Percentiles rank a stretch among this genome's conserved stretches.
Evolutionary conservation across 441 rosid genomes (phyloP).

Genomic region (Rhodomyrtus psidioides): DNA sequence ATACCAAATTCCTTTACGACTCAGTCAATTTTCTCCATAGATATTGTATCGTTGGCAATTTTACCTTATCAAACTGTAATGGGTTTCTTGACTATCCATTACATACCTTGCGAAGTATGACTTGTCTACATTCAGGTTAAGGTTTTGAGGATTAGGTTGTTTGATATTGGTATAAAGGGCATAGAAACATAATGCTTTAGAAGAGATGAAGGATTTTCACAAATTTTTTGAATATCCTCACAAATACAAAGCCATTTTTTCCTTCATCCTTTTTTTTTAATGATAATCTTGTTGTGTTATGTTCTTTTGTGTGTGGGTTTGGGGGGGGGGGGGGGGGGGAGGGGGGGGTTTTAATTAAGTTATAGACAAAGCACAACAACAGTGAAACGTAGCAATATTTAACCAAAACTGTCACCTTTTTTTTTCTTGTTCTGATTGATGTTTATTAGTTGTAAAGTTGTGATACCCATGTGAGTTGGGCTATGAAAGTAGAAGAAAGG

Average conservation of each 20-base stretch:
- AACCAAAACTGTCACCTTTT: neutral
- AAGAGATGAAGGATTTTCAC: neutral
- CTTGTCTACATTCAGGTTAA: neutral
- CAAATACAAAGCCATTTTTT: neutral
- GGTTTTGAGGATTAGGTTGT: neutral
- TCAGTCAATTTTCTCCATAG: neutral
- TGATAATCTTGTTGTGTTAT: neutral
- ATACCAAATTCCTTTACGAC: neutral
- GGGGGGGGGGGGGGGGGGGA: no score
- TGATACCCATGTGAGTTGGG: neutral
- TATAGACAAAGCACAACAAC: neutral
- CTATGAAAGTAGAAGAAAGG: neutral
- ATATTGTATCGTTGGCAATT: neutral
- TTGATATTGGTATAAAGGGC: neutral
- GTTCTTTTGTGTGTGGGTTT: neutral
- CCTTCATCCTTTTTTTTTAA: neutral
- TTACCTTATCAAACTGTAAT: neutral
- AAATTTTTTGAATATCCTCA: neutral
- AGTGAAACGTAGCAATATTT: neutral
- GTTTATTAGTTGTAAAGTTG: neutral
- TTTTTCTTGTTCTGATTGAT: neutral
- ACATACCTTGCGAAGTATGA: neutral
- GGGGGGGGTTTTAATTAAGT: neutral
- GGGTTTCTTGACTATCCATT: neutral
- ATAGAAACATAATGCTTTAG: neutral